Base-by-base conservation (phyloP, 2,329 filamentous ascomycete species). In the Fusarium graminum region DNA sequence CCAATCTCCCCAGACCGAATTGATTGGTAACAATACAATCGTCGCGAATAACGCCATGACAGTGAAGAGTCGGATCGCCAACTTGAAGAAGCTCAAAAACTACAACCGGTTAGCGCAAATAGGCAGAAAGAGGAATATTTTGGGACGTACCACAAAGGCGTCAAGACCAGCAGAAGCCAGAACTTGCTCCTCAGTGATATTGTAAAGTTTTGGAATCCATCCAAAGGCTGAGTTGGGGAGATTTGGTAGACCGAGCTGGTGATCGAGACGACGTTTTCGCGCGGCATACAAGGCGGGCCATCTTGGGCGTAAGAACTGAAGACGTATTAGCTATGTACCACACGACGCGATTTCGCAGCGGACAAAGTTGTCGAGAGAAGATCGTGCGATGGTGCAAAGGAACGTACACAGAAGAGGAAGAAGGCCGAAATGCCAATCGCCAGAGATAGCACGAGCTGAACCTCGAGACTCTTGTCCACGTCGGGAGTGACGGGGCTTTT, bases 11-110 rank as follows among this genome's bases (percentile, higher is more conserved):
- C 70, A 96, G 60, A 86, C 86, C 58, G 86, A 84, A 75, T 98
- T 96, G 59, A 99, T 91, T 1, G 95, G 96, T 65, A 90, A 90
- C 68, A 99, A 90, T 6, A 99, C 86, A 16, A 86, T 83, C 34
- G 91, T 82, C 28, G 94, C 90, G 73, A 98, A 93, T 77, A 97
- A 88, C 56, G 95, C 86, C 72, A 96, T 91, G 50, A 91, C 81
- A 16, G 86, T 81, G 49, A 98, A 89, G 70, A 97, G 91, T 64
- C 91, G 92, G 68, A 93, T 92, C 13, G 94, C 90, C 88, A 98
- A 95, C 76, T 94, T 96, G 84, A 97, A 98, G 79, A 99, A 99
- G 16, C 90, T 87, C 14, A 99, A 84, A 75, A 99, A 97, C 86
- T 80, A 26, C 16, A 11, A 7, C n/a, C 11, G 4, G 54, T 77